Conservation (phyloP, 192 early-diverging fungal genomes). For the Diversispora eburnea region DNA sequence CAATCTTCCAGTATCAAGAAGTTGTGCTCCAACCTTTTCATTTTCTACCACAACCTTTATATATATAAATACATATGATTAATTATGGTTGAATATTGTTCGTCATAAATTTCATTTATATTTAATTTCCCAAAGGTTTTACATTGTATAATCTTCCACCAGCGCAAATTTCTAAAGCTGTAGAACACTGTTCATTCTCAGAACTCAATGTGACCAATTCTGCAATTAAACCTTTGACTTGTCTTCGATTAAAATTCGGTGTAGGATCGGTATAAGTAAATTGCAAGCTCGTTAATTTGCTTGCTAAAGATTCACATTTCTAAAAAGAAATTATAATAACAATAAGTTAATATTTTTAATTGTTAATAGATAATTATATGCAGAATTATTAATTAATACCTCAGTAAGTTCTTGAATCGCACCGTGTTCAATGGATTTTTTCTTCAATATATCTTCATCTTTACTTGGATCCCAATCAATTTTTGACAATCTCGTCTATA, state of each 20-base stretch:
- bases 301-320: slow-evolving; percentile 49
- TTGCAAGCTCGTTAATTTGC: slow-evolving; percentile 59
- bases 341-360: background rate
- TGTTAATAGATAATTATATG: background rate
- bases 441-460: slow-evolving; percentile 37
- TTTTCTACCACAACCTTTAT: slow-evolving; percentile 83
- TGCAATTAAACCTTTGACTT: slow-evolving; percentile 93
- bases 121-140: background rate
- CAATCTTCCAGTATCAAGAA: slow-evolving; percentile 77
- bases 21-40: slow-evolving; percentile 75
- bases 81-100: too few relatives aligned
- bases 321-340: slow-evolving; percentile 35
- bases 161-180: slow-evolving; percentile 93
- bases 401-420: slow-evolving; percentile 38
- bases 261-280: slow-evolving; percentile 83
- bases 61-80: background rate
- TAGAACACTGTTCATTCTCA: slow-evolving; percentile 59
- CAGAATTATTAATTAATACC: slow-evolving; percentile 23
- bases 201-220: slow-evolving; percentile 77
- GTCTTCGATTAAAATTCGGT: slow-evolving; percentile 81
- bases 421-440: slow-evolving; percentile 31
- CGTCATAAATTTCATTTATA: too few relatives aligned
- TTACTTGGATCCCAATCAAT: slow-evolving; percentile 46
- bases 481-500: background rate
- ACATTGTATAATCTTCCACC: slow-evolving; percentile 91